These are phyloP conservation scores for Histomonas meleagridis DNA, from an alignment of 208 protist genomes.

Conservation along the genomic window DNA sequence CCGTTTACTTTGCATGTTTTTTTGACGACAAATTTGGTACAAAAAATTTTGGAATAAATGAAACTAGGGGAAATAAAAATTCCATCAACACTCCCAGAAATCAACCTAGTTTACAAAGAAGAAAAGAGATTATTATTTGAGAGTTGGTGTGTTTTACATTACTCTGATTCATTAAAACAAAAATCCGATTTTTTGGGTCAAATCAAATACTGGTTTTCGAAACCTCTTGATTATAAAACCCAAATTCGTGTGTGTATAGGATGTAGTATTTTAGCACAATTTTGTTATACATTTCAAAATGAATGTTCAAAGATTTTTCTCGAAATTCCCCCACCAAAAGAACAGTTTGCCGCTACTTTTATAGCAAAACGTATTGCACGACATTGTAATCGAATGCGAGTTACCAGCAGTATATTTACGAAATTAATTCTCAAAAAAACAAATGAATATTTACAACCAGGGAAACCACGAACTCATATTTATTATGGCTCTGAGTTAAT, in stretches of 20 bases:
- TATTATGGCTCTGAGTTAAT: background rate
- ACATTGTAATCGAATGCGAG: background rate
- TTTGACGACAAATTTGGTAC: too few species aligned
- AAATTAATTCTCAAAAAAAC: background rate
- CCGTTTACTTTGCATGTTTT: too few species aligned
- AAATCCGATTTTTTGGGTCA: background rate
- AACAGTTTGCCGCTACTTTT: background rate
- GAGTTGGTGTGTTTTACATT: conserved; percentile 24
- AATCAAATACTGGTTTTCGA: background rate
- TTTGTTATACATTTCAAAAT: background rate
- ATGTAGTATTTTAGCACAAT: background rate
- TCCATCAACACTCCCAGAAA: background rate
- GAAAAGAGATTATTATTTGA: background rate
- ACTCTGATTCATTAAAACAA: background rate
- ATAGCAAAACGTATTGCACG: background rate
- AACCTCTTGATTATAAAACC: background rate
- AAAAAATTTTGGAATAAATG: too few species aligned
- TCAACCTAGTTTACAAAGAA: background rate
- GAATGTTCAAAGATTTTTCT: background rate
- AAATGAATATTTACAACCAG: background rate
- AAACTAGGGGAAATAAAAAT: background rate
- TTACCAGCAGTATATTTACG: background rate
- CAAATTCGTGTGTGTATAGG: background rate
- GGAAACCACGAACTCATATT: background rate
- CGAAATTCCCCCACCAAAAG: background rate